Percentiles rank a stretch among this genome's conserved stretches.
These are phyloP conservation scores for Mytilinidion resinicola DNA, from an alignment of 495 filamentous ascomycete genomes.

Conservation along the genomic window DNA sequence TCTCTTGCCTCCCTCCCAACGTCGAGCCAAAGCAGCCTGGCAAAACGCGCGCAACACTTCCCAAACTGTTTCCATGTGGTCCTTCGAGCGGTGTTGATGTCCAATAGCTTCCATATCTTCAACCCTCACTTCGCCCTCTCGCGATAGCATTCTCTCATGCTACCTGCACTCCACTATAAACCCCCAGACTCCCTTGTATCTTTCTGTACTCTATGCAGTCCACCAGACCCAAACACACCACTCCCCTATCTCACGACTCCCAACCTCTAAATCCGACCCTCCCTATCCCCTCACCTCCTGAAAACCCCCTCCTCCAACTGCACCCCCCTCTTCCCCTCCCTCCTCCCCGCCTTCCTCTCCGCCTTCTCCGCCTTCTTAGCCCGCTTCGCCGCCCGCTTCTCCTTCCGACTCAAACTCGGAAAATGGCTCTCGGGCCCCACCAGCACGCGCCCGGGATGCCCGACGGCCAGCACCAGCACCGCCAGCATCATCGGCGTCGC, in stretches of 20 bases:
- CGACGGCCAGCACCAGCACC: conserved; percentile 41
- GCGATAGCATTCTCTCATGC: too few relatives aligned
- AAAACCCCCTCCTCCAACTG: not conserved
- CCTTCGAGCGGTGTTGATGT: too few relatives aligned
- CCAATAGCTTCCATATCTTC: too few relatives aligned
- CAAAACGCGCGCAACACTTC: too few relatives aligned
- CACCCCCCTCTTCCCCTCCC: conserved; percentile 1
- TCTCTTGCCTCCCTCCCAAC: too few relatives aligned
- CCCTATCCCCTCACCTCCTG: not conserved
- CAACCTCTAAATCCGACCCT: not conserved
- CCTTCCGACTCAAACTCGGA: conserved; percentile 23
- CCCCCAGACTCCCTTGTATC: too few relatives aligned
- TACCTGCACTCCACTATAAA: too few relatives aligned
- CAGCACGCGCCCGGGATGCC: conserved; percentile 49
- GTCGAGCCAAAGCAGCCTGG: too few relatives aligned
- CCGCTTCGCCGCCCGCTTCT: conserved; percentile 34
- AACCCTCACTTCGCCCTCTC: too few relatives aligned
- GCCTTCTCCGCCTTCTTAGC: conserved; percentile 25
- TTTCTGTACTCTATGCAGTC: too few relatives aligned
- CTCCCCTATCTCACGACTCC: not conserved
- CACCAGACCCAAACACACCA: not conserved
- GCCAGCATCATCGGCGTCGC: conserved; percentile 51
- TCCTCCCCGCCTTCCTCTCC: conserved; percentile 9
- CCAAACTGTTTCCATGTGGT: too few relatives aligned
- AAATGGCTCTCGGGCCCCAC: conserved; percentile 39